Percentiles rank a stretch among this genome's conserved stretches.
Conservation (phyloP, 108 stramenopile genomes). For the Epipyxis sp. region DNA sequence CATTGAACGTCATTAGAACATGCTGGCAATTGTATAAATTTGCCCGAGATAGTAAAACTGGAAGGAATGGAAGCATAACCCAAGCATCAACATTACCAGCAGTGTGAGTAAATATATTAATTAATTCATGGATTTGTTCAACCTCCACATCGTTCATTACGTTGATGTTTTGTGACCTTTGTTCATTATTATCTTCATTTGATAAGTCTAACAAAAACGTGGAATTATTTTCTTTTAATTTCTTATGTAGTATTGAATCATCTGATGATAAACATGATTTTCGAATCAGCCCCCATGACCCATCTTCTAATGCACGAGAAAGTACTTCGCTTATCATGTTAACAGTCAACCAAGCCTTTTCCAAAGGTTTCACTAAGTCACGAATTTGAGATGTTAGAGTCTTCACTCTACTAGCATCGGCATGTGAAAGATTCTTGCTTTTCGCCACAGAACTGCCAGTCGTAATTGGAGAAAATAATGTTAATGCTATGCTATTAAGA, state of each 20-base stretch:
- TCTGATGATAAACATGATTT: background rate
- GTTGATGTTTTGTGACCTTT: background rate
- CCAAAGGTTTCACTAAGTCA: background rate
- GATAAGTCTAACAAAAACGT: background rate
- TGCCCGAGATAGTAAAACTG: background rate
- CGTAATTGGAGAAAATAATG: background rate
- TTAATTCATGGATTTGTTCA: background rate
- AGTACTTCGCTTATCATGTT: background rate
- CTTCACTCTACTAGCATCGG: background rate
- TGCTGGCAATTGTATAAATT: background rate
- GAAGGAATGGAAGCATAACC: background rate
- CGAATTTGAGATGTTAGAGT: background rate
- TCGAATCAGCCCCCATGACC: background rate
- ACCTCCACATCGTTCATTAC: too few relatives aligned
- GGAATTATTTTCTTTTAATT: too few relatives aligned
- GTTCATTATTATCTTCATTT: background rate
- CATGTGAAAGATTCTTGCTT: background rate
- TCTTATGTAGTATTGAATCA: too few relatives aligned
- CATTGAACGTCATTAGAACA: conserved; percentile 7
- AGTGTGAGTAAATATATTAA: too few relatives aligned
- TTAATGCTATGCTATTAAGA: too few relatives aligned
- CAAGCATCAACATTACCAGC: background rate
- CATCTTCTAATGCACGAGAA: background rate
- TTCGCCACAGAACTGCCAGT: background rate
- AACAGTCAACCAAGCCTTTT: background rate